Evolutionary conservation across 2,329 filamentous ascomycete species (phyloP), one percentile per base, ranked within the genome.

Genomic region (Lecanicillium sp.): DNA sequence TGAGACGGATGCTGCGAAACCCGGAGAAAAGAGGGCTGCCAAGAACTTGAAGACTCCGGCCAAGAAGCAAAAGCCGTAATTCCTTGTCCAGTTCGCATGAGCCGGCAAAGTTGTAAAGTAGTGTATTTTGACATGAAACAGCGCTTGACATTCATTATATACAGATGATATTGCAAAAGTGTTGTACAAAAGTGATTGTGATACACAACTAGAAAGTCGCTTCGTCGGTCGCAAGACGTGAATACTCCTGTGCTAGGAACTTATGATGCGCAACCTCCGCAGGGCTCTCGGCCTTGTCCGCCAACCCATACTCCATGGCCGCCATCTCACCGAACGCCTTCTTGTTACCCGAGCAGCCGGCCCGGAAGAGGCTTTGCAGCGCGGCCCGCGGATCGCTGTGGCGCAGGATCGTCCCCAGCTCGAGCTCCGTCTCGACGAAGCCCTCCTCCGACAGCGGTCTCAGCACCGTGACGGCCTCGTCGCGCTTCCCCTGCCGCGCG

Each of bases 241-340:
- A 56, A 59, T 63, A 67, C 52, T 67, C 64, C 54, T 58, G 52
- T 10, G 61, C 64, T 65, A 62, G 67, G 5, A 54, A 55, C 17
- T 52, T 41, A 12, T 55, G 51, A 2, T 64, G 55, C 26, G 53
- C 54, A 29, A 43, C 55, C 4, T 47, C 37, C 29, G 41, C 49
- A 17, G 48, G 42, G 29, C 51, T 47, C 8, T 48, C 46, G 20
- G 57, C 46, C 9, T 52, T 45, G 4, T 50, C 43, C 37, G 55
- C 56, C 14, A 44, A 54, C 33, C 60, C 56, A 39, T 65, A 48
- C 32, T 57, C 57, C 12, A 61, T 52, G 38, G 66, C 60, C 2
- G 62, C 56, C 20, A 67, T 54, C 5, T 58, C 54, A 9, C 44
- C 50, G 41, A 60, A 67, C 50, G 57, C 52, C 9, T 58, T 55